phyloP scores from a whole-genome alignment of 108 stramenopile genomes.

The Cyclotella kingstonii region DNA sequence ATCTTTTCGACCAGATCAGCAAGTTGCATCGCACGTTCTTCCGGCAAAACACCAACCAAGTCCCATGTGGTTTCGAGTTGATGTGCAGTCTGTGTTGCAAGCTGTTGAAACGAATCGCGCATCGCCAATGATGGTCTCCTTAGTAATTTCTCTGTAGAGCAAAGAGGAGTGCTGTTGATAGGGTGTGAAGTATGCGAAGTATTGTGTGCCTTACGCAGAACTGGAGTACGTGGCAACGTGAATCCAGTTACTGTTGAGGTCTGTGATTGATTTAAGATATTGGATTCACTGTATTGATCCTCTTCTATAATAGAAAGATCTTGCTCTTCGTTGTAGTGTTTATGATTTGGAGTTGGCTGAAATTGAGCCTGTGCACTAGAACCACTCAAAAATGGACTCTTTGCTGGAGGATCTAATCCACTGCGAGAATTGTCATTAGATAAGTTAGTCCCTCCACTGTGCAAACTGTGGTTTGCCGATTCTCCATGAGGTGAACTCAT shows the following conservation, averaged over 20 bases:
- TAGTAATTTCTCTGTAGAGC: slow-evolving; percentile 1
- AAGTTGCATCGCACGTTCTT: slow-evolving; percentile 76
- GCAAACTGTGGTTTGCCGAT: not conserved
- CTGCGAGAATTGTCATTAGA: slow-evolving; percentile 12
- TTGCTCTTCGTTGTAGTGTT: not conserved
- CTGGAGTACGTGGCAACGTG: slow-evolving; percentile 1
- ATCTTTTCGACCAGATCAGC: slow-evolving; percentile 66
- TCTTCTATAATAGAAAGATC: slow-evolving; percentile 1
- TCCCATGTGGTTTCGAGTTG: slow-evolving; percentile 82
- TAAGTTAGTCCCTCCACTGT: not conserved
- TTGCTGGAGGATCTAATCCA: slow-evolving; percentile 36
- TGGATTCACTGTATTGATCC: not conserved
- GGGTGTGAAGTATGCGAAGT: not conserved
- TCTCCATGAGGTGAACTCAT: not conserved
- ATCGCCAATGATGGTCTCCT: slow-evolving; percentile 24
- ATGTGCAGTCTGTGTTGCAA: slow-evolving; percentile 62
- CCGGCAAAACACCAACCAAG: slow-evolving; percentile 74
- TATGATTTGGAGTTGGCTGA: not conserved
- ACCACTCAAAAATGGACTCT: slow-evolving; percentile 9
- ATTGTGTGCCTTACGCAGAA: not conserved
- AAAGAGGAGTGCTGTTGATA: not conserved
- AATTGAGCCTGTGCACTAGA: not conserved
- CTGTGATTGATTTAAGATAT: not conserved
- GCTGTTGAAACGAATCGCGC: slow-evolving; percentile 20
- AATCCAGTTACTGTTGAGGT: slow-evolving; percentile 1